phyloP scores from a whole-genome alignment of 2,329 filamentous ascomycete genomes.

The Penicillium sp. region DNA sequence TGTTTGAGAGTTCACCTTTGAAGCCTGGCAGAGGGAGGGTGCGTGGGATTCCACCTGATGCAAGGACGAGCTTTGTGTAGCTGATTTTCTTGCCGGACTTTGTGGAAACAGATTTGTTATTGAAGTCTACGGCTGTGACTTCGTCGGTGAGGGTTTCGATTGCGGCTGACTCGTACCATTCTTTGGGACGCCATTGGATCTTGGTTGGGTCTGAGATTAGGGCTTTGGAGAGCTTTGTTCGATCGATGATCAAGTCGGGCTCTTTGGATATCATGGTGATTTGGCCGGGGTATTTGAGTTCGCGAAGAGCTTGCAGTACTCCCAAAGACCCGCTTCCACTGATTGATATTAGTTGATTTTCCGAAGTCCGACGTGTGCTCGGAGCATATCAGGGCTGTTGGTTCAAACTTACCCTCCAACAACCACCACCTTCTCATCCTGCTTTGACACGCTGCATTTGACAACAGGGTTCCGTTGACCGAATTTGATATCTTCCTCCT shows the following conservation, averaged over 20 bases:
- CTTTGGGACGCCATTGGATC: conserved; percentile 71
- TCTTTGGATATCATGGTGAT: conserved; percentile 85
- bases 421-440: conserved; percentile 66
- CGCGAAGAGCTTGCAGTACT: conserved; percentile 77
- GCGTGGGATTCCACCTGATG: conserved; percentile 79
- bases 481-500: conserved; percentile 74
- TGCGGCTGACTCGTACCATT: conserved; percentile 70
- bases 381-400: background rate
- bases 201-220: conserved; percentile 79
- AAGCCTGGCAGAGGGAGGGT: conserved; percentile 80
- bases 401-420: conserved; percentile 64
- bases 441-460: conserved; percentile 62
- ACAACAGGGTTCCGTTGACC: conserved; percentile 73
- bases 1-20: conserved; percentile 74
- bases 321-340: conserved; percentile 82
- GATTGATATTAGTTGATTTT: conserved; percentile 6
- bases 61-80: conserved; percentile 88
- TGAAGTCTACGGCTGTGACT: conserved; percentile 76
- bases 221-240: conserved; percentile 94
- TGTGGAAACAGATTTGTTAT: conserved; percentile 71
- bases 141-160: conserved; percentile 59
- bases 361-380: background rate
- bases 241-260: conserved; percentile 83
- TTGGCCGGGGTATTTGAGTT: conserved; percentile 74
- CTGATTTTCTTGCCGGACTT: conserved; percentile 68